These are phyloP conservation scores for Haplosporangium sp. DNA, from an alignment of 371 early-diverging fungal species.

Conservation along the genomic window DNA sequence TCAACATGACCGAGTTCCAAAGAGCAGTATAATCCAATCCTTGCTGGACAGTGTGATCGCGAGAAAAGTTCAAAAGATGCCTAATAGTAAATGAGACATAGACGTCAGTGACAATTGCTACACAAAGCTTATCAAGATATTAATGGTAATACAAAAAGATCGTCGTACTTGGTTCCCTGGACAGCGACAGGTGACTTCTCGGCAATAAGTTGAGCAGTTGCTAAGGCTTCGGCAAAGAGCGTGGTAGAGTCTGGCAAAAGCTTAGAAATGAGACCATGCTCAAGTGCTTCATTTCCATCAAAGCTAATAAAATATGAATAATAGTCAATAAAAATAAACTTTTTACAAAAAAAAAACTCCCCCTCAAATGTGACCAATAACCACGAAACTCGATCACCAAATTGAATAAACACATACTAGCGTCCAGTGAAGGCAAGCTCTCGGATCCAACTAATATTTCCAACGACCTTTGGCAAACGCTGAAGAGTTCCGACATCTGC, in stretches of 20 bases:
- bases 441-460: slow-evolving; percentile 90
- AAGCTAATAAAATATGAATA: slow-evolving; percentile 57
- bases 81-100: slow-evolving; percentile 45
- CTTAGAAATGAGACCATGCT: slow-evolving; percentile 83
- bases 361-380: background rate
- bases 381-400: background rate
- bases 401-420: slow-evolving; percentile 56
- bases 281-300: slow-evolving; percentile 82
- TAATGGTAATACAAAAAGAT: background rate
- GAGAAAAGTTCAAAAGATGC: slow-evolving; percentile 86
- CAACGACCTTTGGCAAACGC: slow-evolving; percentile 93
- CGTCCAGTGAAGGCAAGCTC: slow-evolving; percentile 91
- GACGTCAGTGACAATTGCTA: background rate
- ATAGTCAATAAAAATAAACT: background rate
- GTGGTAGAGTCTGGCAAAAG: slow-evolving; percentile 70
- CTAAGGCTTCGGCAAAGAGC: slow-evolving; percentile 72
- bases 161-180: slow-evolving; percentile 84
- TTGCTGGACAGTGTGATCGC: slow-evolving; percentile 91
- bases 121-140: background rate
- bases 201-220: slow-evolving; percentile 83
- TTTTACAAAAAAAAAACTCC: background rate
- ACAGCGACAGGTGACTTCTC: slow-evolving; percentile 92
- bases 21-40: slow-evolving; percentile 89
- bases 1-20: slow-evolving; percentile 89
- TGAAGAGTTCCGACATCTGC: slow-evolving; percentile 93